These are phyloP conservation scores for Elsinoe ampelina DNA, from an alignment of 2,329 filamentous ascomycete genomes.

Conservation along the genomic window DNA sequence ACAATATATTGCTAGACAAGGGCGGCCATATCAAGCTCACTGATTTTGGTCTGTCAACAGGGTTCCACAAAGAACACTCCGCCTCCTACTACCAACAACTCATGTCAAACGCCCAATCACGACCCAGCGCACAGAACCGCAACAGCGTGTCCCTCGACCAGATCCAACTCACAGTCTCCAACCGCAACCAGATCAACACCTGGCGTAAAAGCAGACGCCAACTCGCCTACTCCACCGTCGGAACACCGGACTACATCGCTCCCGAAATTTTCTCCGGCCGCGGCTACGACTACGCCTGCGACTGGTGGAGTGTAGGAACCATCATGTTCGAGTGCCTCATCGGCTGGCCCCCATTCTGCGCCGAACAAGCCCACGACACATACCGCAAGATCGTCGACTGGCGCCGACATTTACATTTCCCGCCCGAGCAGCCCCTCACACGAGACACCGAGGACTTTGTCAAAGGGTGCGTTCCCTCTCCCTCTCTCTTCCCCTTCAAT, in stretches of 20 bases:
- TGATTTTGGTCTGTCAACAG: conserved; percentile 94
- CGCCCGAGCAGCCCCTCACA: conserved; percentile 83
- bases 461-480: conserved; percentile 54
- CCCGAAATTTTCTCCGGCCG: conserved; percentile 96
- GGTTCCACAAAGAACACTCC: conserved; percentile 95
- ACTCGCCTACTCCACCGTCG: conserved; percentile 97
- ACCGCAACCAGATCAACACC: conserved; percentile 95
- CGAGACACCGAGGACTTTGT: conserved; percentile 87
- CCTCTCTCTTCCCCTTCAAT: background rate
- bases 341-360: conserved; percentile 97
- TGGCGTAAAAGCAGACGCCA: conserved; percentile 93
- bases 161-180: conserved; percentile 96
- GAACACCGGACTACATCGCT: conserved; percentile 96
- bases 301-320: conserved; percentile 98
- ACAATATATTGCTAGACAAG: conserved; percentile 93
- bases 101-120: conserved; percentile 50
- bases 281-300: conserved; percentile 92
- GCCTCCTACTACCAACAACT: conserved; percentile 98
- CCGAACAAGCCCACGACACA: conserved; percentile 92
- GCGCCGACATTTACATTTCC: conserved; percentile 92
- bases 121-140: conserved; percentile 53
- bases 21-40: conserved; percentile 97
- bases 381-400: conserved; percentile 99
- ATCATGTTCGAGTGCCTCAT: conserved; percentile 99
- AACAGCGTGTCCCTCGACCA: conserved; percentile 95